Base-by-base conservation (phyloP, 2,329 filamentous ascomycete species). In the Exutisphaerella laricina region DNA sequence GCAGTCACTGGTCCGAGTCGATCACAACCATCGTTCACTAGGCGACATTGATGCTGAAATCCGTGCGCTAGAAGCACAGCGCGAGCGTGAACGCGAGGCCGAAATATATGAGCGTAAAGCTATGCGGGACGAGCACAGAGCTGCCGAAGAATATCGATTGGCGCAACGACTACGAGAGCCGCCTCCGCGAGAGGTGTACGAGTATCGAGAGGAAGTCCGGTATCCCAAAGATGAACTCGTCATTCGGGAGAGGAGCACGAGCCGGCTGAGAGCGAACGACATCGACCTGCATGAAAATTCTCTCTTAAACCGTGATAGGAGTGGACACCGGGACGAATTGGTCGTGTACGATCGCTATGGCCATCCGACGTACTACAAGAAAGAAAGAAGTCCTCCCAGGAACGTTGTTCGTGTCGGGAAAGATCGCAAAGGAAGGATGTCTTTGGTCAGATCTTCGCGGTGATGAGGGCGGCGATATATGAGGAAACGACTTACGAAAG, bases 361-460 rank as follows among this genome's bases (percentile, higher is more conserved):
- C 10, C 39, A 31, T 13, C 17, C 28, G 39, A 41, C 18, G 39
- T 33, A 41, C 25, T 38, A 38, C 20, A 31, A 66, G 75, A 50
- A 59, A 55, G 69, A 55, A 58, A 73, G 56, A 44, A 63, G 59
- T 39, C 61, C 60, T 18, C 65, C 66, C 30, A 68, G 74, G 44
- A 77, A 80, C 50, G 66, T 82, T 41, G 71, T 85, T 50, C 74
- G 84, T 56, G 80, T 95, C 58, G 85, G 88, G 70, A 88, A 85
- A 74, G 88, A 96, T 71, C 84, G 84, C 74, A 92, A 85, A 88
- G 88, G 90, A 94, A 92, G 83, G 85, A 82, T 92, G 80, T 79
- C 82, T 73, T 81, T 89, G 71, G 85, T 85, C 72, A 78, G 86
- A 67, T 85, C 84, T 62, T 80, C 81, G 31, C 40, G 38, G 29